Conservation (phyloP, 2,329 filamentous ascomycete genomes). For the Chaetomiaceae sp. region DNA sequence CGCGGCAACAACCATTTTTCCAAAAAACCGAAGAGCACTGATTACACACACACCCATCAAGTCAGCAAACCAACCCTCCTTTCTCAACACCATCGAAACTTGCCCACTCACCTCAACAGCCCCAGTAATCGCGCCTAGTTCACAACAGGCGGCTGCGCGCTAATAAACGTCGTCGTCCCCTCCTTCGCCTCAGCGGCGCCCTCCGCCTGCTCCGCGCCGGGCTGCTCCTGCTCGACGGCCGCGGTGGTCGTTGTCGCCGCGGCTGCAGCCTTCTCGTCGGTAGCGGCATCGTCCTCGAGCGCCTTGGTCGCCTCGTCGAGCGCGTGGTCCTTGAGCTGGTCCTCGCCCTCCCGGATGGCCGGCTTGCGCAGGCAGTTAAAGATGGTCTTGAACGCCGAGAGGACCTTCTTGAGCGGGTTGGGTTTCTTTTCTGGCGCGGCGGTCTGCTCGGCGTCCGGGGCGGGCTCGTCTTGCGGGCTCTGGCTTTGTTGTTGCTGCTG, state of each 20-base stretch:
- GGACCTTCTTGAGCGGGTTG: constrained; percentile 13
- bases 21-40: neutral
- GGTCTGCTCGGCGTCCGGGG: neutral
- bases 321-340: neutral
- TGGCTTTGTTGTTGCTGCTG: neutral
- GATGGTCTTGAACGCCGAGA: constrained; percentile 8
- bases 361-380: constrained; percentile 16
- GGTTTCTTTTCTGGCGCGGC: constrained; percentile 9
- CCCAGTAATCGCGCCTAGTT: no score
- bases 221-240: neutral
- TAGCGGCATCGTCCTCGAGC: neutral
- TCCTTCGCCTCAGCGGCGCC: neutral
- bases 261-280: neutral
- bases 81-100: no score
- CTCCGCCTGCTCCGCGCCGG: neutral
- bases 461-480: neutral
- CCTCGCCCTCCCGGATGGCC: neutral
- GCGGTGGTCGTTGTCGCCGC: no score
- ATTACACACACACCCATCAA: no score
- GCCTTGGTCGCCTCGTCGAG: neutral
- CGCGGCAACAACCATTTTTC: no score
- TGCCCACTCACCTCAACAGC: neutral
- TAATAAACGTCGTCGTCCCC: neutral
- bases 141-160: neutral
- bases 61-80: no score